These are phyloP conservation scores for Marasmius fiardii DNA, from an alignment of 1,284 basidiomycete genomes.

Conservation along the genomic window DNA sequence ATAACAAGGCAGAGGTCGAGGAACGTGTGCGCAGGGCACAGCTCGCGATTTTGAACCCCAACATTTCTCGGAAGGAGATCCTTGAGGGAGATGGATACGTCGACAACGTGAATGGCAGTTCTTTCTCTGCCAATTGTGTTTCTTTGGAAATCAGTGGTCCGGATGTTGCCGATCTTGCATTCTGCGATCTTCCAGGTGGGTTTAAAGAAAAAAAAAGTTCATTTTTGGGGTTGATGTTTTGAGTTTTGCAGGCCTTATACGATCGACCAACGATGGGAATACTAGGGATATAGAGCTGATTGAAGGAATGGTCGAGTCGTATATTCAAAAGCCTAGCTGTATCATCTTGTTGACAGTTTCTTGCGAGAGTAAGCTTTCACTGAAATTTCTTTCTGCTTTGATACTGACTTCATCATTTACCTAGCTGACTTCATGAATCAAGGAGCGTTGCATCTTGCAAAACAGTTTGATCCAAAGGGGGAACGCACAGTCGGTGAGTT, in stretches of 20 bases:
- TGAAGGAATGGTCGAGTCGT: conserved; percentile 36
- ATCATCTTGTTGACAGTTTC: conserved; percentile 53
- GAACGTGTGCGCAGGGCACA: conserved; percentile 28
- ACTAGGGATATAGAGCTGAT: conserved; percentile 43
- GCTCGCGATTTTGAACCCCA: conserved; percentile 29
- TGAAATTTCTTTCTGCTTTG: neutral
- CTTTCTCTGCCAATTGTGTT: conserved; percentile 38
- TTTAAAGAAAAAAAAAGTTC: neutral
- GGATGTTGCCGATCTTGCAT: conserved; percentile 37
- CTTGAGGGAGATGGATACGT: conserved; percentile 8
- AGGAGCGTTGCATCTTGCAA: conserved; percentile 40
- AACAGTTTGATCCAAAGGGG: conserved; percentile 39
- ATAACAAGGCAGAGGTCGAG: conserved; percentile 22
- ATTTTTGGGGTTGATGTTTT: neutral
- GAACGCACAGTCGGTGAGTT: conserved; percentile 51
- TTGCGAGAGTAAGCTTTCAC: conserved; percentile 41
- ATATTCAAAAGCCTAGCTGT: conserved; percentile 44
- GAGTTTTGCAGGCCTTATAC: conserved; percentile 41
- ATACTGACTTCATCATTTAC: neutral
- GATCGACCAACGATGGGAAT: conserved; percentile 37
- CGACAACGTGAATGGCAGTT: conserved; percentile 9
- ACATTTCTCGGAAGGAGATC: conserved; percentile 15
- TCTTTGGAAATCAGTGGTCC: conserved; percentile 36
- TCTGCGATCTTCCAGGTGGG: conserved; percentile 43
- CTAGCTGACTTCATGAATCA: conserved; percentile 57